Evolutionary conservation across 1,139 yeast genomes (phyloP).

Genomic region (Scheffersomyces segobiensis): DNA sequence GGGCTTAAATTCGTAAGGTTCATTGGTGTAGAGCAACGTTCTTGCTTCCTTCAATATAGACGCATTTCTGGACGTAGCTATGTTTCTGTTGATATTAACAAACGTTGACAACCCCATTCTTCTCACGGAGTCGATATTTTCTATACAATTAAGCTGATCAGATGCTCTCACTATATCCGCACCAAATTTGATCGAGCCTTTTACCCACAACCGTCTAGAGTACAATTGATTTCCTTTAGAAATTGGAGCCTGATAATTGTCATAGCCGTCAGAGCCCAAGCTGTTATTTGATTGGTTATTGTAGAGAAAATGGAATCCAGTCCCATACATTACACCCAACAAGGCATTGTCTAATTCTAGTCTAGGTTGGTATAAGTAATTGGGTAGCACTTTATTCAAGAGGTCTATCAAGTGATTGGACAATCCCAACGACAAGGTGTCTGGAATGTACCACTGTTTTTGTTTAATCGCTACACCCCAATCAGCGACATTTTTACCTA

Average conservation of each 20-base stretch:
- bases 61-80: conserved; percentile 13
- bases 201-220: conserved; percentile 77
- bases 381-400: conserved; percentile 16
- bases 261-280: conserved; percentile 78
- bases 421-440: conserved; percentile 19
- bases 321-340: conserved; percentile 23
- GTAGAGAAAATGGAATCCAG: conserved; percentile 69
- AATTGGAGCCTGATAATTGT: conserved; percentile 72
- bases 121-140: conserved; percentile 39
- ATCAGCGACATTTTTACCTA: conserved; percentile 1
- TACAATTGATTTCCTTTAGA: conserved; percentile 31
- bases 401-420: conserved; percentile 16
- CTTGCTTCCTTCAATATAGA: conserved; percentile 28
- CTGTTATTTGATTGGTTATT: conserved; percentile 50
- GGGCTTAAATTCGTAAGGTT: conserved; percentile 11
- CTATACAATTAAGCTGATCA: conserved; percentile 46
- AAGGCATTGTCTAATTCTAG: neutral
- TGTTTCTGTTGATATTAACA: conserved; percentile 46
- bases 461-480: conserved; percentile 20
- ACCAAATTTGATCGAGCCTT: conserved; percentile 56
- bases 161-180: conserved; percentile 10
- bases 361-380: neutral
- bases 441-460: conserved; percentile 17
- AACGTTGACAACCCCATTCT: conserved; percentile 36
- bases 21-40: conserved; percentile 39